A percentile compares a stretch with the other conserved stretches of the same genome.
Conservation (phyloP, 805 yeast species). For the Torulaspora quercuum region DNA sequence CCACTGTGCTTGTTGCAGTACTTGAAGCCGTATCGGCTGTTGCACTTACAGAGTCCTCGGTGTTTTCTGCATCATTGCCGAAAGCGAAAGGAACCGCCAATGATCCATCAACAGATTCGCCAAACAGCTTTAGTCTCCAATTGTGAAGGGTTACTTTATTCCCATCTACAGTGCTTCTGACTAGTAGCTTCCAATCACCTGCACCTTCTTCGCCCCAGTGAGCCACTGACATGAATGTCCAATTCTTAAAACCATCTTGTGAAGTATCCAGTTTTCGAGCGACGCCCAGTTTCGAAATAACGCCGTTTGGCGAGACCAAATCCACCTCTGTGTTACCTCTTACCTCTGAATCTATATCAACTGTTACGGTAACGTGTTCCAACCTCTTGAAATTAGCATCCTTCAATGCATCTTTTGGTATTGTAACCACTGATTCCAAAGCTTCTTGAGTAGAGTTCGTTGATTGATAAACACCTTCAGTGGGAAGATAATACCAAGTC, state of each 20-base stretch:
- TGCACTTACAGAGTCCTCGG: neutral
- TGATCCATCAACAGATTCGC: conserved; percentile 64
- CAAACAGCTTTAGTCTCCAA: conserved; percentile 82
- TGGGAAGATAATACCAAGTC: conserved; percentile 64
- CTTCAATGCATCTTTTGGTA: conserved; percentile 49
- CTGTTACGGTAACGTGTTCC: conserved; percentile 83
- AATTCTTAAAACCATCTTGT: conserved; percentile 58
- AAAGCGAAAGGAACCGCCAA: conserved; percentile 57
- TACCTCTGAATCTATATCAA: conserved; percentile 57
- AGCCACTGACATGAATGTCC: conserved; percentile 97
- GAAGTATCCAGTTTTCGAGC: conserved; percentile 58
- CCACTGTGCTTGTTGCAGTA: conserved; percentile 6
- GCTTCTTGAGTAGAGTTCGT: conserved; percentile 27
- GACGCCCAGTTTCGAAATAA: conserved; percentile 69
- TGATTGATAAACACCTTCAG: conserved; percentile 34
- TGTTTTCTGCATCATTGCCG: conserved; percentile 34
- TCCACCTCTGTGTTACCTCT: conserved; percentile 70
- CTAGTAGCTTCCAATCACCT: conserved; percentile 81
- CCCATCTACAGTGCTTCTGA: conserved; percentile 43
- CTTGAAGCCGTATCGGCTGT: conserved; percentile 2
- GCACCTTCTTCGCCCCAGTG: conserved; percentile 95
- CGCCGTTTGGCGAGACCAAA: conserved; percentile 72
- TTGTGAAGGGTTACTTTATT: conserved; percentile 46
- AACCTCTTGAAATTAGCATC: conserved; percentile 61
- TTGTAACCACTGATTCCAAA: conserved; percentile 40